Percentiles rank a stretch among this genome's conserved stretches.
Conservation (phyloP, 176 grass and related monocot species). For the Musa itinerans region DNA sequence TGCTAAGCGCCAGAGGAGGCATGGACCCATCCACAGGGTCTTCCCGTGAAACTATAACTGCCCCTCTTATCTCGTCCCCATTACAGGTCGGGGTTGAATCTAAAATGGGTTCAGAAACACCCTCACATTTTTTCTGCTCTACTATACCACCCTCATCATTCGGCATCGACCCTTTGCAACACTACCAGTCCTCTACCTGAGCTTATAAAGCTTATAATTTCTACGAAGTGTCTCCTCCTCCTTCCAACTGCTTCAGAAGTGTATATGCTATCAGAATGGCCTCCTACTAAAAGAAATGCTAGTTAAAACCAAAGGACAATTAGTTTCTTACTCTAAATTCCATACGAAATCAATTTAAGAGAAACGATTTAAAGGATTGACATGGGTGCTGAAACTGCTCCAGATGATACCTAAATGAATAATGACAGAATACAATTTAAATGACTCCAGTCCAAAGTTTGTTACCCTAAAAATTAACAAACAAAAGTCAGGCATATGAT, state of each 20-base stretch:
- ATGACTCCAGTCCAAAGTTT: no score
- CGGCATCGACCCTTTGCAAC: conserved; percentile 12
- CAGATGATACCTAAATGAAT: no score
- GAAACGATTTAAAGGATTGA: background rate
- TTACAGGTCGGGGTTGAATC: conserved; percentile 2
- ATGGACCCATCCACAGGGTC: conserved; percentile 5
- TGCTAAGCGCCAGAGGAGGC: conserved; percentile 27
- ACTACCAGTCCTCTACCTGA: background rate
- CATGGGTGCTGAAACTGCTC: background rate
- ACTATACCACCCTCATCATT: conserved; percentile 6
- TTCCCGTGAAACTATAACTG: background rate
- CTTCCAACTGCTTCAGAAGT: background rate
- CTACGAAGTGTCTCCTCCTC: background rate
- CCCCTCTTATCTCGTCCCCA: conserved; percentile 19
- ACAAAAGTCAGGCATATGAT: no score
- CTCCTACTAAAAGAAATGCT: background rate
- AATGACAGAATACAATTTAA: no score
- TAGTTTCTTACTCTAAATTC: background rate
- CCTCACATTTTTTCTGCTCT: background rate
- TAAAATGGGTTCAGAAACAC: conserved; percentile 4
- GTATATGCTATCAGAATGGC: background rate
- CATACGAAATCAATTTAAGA: background rate
- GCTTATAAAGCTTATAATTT: background rate
- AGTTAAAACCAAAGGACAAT: background rate
- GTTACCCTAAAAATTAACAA: no score